phyloP scores from a whole-genome alignment of 2,329 filamentous ascomycete species.

The Talaromyces sp. region DNA sequence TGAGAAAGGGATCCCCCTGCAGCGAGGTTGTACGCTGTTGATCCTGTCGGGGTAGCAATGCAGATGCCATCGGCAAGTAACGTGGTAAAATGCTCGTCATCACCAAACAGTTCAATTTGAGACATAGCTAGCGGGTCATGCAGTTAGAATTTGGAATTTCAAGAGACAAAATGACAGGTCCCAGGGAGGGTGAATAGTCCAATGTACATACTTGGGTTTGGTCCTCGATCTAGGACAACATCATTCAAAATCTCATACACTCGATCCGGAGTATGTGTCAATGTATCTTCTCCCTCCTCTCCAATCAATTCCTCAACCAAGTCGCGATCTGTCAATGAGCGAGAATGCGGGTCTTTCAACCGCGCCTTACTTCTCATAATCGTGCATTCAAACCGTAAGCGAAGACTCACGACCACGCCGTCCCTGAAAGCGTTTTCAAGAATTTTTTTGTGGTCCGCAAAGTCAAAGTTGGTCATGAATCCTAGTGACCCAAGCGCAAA shows the following conservation, averaged over 20 bases:
- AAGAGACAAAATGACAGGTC: not conserved
- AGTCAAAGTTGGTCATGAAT: slow-evolving; percentile 97
- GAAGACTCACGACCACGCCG: slow-evolving; percentile 84
- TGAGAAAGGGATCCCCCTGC: slow-evolving; percentile 95
- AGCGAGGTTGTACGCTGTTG: slow-evolving; percentile 92
- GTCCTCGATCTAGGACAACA: slow-evolving; percentile 91
- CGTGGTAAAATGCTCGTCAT: slow-evolving; percentile 93
- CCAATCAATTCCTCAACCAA: slow-evolving; percentile 89
- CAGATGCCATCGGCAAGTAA: slow-evolving; percentile 91
- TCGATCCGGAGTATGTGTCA: slow-evolving; percentile 81
- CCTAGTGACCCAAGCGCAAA: slow-evolving; percentile 90
- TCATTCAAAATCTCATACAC: slow-evolving; percentile 94
- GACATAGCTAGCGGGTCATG: slow-evolving; percentile 70
- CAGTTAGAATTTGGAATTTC: slow-evolving; percentile 16
- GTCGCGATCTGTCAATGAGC: slow-evolving; percentile 57
- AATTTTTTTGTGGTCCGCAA: slow-evolving; percentile 69
- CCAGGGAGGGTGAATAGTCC: too few species aligned
- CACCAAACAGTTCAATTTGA: slow-evolving; percentile 86
- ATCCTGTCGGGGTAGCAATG: slow-evolving; percentile 91
- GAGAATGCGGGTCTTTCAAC: slow-evolving; percentile 29
- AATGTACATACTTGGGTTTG: slow-evolving; percentile 74
- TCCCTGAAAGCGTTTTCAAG: slow-evolving; percentile 73
- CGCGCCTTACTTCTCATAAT: slow-evolving; percentile 70
- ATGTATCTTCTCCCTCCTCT: slow-evolving; percentile 78
- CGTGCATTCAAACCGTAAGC: slow-evolving; percentile 88